phyloP scores from a whole-genome alignment of 1,284 basidiomycete species.

The Somion occarium region DNA sequence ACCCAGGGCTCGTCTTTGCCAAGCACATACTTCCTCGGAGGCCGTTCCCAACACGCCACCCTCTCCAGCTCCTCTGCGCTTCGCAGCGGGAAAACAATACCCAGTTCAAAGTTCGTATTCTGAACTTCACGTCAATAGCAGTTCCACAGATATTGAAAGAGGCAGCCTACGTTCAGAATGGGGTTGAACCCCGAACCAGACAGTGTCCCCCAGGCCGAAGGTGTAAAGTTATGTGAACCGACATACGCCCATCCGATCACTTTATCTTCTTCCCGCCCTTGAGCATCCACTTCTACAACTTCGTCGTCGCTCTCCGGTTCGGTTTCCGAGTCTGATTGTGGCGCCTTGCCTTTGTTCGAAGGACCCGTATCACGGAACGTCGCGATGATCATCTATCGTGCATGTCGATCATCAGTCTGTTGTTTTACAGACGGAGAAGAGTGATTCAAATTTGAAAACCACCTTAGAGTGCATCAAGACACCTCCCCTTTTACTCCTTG shows the following conservation, averaged over 20 bases:
- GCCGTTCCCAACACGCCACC: slow-evolving; percentile 63
- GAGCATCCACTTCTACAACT: slow-evolving; percentile 36
- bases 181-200: slow-evolving; percentile 67
- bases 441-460: too few relatives aligned
- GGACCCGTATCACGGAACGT: slow-evolving; percentile 30
- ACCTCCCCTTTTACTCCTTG: slow-evolving; percentile 63
- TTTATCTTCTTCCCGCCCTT: slow-evolving; percentile 20
- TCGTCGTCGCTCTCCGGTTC: slow-evolving; percentile 41
- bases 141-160: too few relatives aligned
- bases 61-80: slow-evolving; percentile 43
- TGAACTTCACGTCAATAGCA: too few relatives aligned
- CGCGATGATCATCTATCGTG: slow-evolving; percentile 57
- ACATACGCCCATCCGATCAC: slow-evolving; percentile 70
- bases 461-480: slow-evolving; percentile 84
- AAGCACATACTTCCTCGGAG: slow-evolving; percentile 56
- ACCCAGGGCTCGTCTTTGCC: slow-evolving; percentile 68
- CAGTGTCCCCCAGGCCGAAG: slow-evolving; percentile 78
- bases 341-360: background rate
- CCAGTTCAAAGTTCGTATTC: slow-evolving; percentile 75
- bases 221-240: slow-evolving; percentile 81
- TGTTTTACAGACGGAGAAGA: background rate
- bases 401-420: too few relatives aligned
- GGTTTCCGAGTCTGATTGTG: slow-evolving; percentile 30
- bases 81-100: slow-evolving; percentile 60
- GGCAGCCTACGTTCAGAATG: slow-evolving; percentile 54